Percentiles rank a stretch among this genome's conserved stretches.
Conservation (phyloP, 2,329 filamentous ascomycete species). For the Talaromyces verruculosus region DNA sequence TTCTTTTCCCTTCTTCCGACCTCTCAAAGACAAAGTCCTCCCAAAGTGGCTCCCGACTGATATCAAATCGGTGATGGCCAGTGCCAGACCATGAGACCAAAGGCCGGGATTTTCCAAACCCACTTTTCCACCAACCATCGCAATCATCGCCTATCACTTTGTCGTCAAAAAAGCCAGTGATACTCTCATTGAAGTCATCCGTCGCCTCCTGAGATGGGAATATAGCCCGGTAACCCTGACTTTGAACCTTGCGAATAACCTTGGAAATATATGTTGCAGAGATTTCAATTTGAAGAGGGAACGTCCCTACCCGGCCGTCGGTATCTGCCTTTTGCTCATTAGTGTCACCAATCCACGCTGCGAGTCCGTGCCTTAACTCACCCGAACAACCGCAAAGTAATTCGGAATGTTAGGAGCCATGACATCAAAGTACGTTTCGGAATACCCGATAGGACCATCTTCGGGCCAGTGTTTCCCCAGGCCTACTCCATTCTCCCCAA, state of each 20-base stretch:
- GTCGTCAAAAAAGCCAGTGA: conserved; percentile 9
- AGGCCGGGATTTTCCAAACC: conserved; percentile 11
- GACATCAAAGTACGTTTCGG: conserved; percentile 17
- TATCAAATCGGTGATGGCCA: conserved; percentile 16
- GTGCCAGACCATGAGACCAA: conserved; percentile 18
- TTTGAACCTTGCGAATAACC: conserved; percentile 16
- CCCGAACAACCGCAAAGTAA: conserved; percentile 18
- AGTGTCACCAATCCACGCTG: neutral
- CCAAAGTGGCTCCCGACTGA: conserved; percentile 16
- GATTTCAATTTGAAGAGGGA: conserved; percentile 17
- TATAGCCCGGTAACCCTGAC: conserved; percentile 9
- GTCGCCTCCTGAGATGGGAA: conserved; percentile 19
- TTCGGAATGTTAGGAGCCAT: conserved; percentile 18
- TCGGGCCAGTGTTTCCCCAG: conserved; percentile 6
- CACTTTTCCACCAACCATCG: conserved; percentile 18
- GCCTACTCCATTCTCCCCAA: conserved; percentile 15
- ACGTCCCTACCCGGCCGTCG: conserved; percentile 10
- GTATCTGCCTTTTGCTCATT: conserved; percentile 7
- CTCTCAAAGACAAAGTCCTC: conserved; percentile 18
- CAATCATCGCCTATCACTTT: conserved; percentile 13
- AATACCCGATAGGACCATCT: conserved; percentile 15
- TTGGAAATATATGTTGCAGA: conserved; percentile 13
- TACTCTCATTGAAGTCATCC: conserved; percentile 15
- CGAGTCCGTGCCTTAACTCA: neutral
- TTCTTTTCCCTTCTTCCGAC: conserved; percentile 7